These are phyloP conservation scores for Clonostachys rosea DNA, from an alignment of 2,329 filamentous ascomycete species.

Conservation along the genomic window DNA sequence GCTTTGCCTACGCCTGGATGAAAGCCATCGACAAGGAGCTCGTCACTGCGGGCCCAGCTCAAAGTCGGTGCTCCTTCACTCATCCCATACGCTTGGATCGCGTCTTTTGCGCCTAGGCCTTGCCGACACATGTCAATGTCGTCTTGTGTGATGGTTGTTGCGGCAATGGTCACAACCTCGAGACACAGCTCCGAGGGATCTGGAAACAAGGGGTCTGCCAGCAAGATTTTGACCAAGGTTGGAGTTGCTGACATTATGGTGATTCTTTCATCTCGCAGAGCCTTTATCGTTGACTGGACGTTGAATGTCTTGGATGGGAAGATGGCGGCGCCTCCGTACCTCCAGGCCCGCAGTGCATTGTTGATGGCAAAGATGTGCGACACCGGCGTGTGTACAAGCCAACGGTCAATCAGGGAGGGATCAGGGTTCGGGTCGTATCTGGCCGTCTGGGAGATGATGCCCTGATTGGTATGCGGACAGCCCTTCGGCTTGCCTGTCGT, in stretches of 20 bases:
- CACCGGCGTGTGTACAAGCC: conserved; percentile 29
- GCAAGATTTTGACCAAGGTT: conserved; percentile 23
- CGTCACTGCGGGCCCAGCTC: conserved; percentile 27
- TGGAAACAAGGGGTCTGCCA: conserved; percentile 20
- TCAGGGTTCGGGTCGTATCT: conserved; percentile 27
- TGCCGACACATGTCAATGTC: conserved; percentile 23
- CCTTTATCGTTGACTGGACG: conserved; percentile 20
- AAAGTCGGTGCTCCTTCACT: conserved; percentile 35
- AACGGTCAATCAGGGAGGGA: conserved; percentile 17
- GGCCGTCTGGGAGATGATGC: conserved; percentile 28
- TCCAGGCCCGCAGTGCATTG: conserved; percentile 29
- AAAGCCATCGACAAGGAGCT: conserved; percentile 19
- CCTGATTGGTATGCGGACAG: conserved; percentile 32
- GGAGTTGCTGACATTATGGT: conserved; percentile 33
- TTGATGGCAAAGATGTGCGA: conserved; percentile 32
- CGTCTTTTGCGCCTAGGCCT: conserved; percentile 20
- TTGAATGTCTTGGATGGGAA: conserved; percentile 26
- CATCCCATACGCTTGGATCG: conserved; percentile 37
- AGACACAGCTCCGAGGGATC: conserved; percentile 16
- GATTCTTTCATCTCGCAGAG: conserved; percentile 22
- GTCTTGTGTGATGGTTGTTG: conserved; percentile 19
- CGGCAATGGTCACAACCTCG: conserved; percentile 24
- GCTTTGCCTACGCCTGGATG: conserved; percentile 34
- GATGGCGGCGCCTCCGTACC: conserved; percentile 23
- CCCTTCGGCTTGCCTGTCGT: conserved; percentile 43